These are phyloP conservation scores for Suhomyces kilbournensis DNA, from an alignment of 805 yeast species.

Conservation along the genomic window DNA sequence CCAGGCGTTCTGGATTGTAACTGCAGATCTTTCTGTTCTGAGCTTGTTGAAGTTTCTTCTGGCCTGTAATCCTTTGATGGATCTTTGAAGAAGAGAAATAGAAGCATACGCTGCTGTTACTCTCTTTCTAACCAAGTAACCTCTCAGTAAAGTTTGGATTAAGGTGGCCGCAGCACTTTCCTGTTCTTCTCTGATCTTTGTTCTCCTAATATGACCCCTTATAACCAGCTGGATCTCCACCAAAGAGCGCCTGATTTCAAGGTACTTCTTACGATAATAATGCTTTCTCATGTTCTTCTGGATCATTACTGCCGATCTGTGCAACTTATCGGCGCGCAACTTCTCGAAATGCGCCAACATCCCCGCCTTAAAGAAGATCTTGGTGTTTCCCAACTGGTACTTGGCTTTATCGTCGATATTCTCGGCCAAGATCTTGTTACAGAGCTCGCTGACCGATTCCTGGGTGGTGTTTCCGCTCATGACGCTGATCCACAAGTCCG, in stretches of 20 bases:
- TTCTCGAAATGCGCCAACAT: slow-evolving; percentile 90
- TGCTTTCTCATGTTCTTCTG: slow-evolving; percentile 77
- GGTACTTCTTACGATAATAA: slow-evolving; percentile 59
- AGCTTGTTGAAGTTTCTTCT: slow-evolving; percentile 51
- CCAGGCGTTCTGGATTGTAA: slow-evolving; percentile 66
- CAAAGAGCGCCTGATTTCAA: slow-evolving; percentile 53
- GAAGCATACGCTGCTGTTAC: slow-evolving; percentile 33
- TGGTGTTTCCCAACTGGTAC: slow-evolving; percentile 88
- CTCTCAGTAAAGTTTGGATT: slow-evolving; percentile 69
- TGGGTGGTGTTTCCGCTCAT: slow-evolving; percentile 50
- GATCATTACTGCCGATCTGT: slow-evolving; percentile 73
- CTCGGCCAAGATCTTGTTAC: slow-evolving; percentile 61
- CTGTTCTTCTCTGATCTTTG: slow-evolving; percentile 49
- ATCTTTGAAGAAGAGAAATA: slow-evolving; percentile 43
- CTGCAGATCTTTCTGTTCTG: slow-evolving; percentile 62
- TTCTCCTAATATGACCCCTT: slow-evolving; percentile 64
- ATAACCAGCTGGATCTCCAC: slow-evolving; percentile 54
- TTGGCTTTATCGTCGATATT: slow-evolving; percentile 65
- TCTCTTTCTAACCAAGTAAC: slow-evolving; percentile 45
- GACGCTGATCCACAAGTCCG: slow-evolving; percentile 64
- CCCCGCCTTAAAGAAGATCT: slow-evolving; percentile 95
- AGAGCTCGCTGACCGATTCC: slow-evolving; percentile 59
- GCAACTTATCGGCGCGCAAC: slow-evolving; percentile 73
- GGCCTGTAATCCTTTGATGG: slow-evolving; percentile 49
- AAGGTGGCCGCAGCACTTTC: slow-evolving; percentile 61